Evolutionary conservation across 2,329 filamentous ascomycete genomes (phyloP), one percentile per base, ranked within the genome.

Genomic region (Pyricularia pennisetigena): DNA sequence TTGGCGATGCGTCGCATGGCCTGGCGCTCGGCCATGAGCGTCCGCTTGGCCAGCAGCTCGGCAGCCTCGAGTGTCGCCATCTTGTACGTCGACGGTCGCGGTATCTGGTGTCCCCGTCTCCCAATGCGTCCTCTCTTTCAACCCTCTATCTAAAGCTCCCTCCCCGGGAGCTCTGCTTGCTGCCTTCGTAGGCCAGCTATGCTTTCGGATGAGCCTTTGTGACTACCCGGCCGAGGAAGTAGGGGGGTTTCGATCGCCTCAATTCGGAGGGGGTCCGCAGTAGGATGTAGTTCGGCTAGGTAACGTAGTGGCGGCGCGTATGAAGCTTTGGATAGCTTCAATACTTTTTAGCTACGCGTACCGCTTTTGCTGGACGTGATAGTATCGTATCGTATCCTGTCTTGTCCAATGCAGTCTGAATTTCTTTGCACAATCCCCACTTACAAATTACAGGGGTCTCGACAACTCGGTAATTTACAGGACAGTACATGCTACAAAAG

Each of bases 41-140:
- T 87, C 72, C 89, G 87, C 74, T 86, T 86, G 71, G 89, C 81
- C 71, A 92, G 82, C 79, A 89, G 91, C 80, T 92, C 87, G 90
- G 92, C 59, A 8, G 59, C 59, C 59, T 62, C 59, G 23, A 62
- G 24, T 28, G 59, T 62, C 26, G 59, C 59, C 59, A 62, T 62
- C 24, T 26, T 62, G 24, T 29, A 29, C 14, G 26, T 28, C 35
- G 12, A 14, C 4, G 5, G 4, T 8, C 4, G 3, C 9, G 23
- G 10, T 62, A 62, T 4, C 10, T 29, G 23, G 2, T 61, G 10
- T 61, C 14, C 4, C 28, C 23, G 59, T 20, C 59, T 14, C 10
- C 30, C 24, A 10, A 12, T 59, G 6, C 54, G 54, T 59, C 10
- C n/a, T 26, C 10, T 12, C 23, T 61, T 14, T n/a, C 12, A 28